Evolutionary conservation across 768 basidiomycete species (phyloP), one percentile per base, ranked within the genome.

Genomic region (Xerocomus brunneocitrinus): DNA sequence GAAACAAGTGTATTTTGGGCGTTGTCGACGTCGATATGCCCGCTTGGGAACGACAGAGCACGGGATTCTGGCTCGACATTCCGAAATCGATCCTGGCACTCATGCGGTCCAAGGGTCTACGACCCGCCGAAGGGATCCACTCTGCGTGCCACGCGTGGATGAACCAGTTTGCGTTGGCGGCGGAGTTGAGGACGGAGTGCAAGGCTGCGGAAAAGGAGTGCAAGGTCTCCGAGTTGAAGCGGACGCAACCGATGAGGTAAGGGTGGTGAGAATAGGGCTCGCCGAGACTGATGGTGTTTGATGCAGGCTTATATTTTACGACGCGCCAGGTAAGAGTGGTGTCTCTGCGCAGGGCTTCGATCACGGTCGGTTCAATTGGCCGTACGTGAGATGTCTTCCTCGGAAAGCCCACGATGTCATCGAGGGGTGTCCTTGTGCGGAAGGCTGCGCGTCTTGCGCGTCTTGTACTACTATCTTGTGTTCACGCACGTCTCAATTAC

Each of bases 101-200:
- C n/a, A 73, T 92, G 65, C 68, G 69, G 12, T 56, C 58, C 10
- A 82, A 84, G 57, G 72, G 70, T 5, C 77, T 91, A 40, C 80
- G 84, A 54, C 77, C 83, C 1, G 89, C 91, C 0, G 91, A 81
- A 46, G 87, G 85, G 0, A 91, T 95, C 45, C 92, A 95, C 63
- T 80, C 90, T 5, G 91, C 92, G 3, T 77, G 85, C 58, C 93
- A 95, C 64, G 89, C 89, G 0, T 77, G 93, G 60, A 70, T 95
- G 57, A 92, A 91, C 61, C 79, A 81, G 39, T 91, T 91, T 59
- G 73, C 81, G 5, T 71, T 93, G 57, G 78, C 80, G 0, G 73
- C 76, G 30, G 89, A 91, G 52, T 66, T 94, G 32, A 78, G 74
- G 54, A 93, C 91, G 3, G 93, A 95, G 64, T 95, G 93, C 72